Evolutionary conservation across 306 rosid species (phyloP).

Genomic region (Gillenia trifoliata): DNA sequence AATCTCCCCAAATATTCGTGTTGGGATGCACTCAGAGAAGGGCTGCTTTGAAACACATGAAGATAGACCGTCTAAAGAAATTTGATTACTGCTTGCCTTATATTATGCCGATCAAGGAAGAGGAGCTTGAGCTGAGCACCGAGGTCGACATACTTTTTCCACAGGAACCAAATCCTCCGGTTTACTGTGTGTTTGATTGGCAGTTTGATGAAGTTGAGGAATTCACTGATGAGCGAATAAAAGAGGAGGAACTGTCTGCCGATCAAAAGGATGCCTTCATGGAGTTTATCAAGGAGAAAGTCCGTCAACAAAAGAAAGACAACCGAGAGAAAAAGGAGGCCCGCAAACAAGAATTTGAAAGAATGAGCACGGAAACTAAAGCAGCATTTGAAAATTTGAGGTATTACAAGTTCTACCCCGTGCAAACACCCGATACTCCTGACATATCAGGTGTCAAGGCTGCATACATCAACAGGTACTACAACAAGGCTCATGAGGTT

Average conservation of each 20-base stretch:
- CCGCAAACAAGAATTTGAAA: neutral
- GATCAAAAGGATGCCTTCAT: conserved; percentile 4
- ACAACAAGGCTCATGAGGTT: neutral
- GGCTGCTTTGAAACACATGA: conserved; percentile 23
- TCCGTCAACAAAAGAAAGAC: neutral
- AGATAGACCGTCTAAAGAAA: conserved; percentile 13
- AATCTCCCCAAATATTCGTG: conserved; percentile 62
- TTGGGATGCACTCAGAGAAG: conserved; percentile 91
- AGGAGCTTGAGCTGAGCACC: conserved; percentile 2
- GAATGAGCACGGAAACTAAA: neutral
- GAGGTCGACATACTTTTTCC: conserved; percentile 2
- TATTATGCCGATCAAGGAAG: neutral
- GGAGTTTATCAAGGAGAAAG: conserved; percentile 7
- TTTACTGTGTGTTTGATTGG: neutral
- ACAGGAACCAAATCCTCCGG: neutral
- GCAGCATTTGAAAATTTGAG: neutral
- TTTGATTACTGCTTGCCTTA: conserved; percentile 20
- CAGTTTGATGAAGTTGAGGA: conserved; percentile 5
- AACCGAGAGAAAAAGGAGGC: neutral
- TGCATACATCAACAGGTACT: conserved; percentile 1
- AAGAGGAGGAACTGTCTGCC: neutral
- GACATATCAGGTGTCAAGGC: neutral
- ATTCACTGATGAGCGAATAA: neutral
- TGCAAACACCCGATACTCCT: conserved; percentile 5
- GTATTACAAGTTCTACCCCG: conserved; percentile 9